These are phyloP conservation scores for Cokeromyces recurvatus DNA, from an alignment of 371 early-diverging fungal genomes.

Conservation along the genomic window DNA sequence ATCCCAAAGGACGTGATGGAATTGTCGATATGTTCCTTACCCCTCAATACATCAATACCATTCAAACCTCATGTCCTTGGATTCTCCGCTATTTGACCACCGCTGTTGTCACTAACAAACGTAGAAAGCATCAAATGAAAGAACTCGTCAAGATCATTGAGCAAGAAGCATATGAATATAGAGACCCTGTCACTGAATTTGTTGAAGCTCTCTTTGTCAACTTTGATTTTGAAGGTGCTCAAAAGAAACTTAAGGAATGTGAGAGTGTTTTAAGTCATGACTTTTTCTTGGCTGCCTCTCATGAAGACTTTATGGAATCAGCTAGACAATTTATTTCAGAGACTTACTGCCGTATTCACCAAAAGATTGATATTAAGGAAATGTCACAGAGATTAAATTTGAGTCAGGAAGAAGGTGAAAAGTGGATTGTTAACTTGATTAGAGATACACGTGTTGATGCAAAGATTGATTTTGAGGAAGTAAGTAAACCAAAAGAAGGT, in stretches of 20 bases:
- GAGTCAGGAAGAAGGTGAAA: conserved; percentile 87
- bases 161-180: conserved; percentile 78
- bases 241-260: conserved; percentile 82
- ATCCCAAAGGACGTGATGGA: conserved; percentile 90
- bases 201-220: conserved; percentile 82
- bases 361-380: conserved; percentile 82
- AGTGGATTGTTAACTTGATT: conserved; percentile 96
- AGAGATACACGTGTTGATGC: conserved; percentile 93
- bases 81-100: conserved; percentile 89
- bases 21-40: conserved; percentile 90
- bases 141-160: conserved; percentile 87
- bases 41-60: conserved; percentile 91
- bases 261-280: conserved; percentile 81
- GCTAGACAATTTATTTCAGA: conserved; percentile 92
- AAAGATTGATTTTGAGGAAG: conserved; percentile 90
- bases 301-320: conserved; percentile 88
- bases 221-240: conserved; percentile 94
- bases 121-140: conserved; percentile 81
- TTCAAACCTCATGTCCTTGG: conserved; percentile 95
- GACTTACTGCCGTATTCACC: conserved; percentile 93
- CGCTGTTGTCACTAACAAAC: conserved; percentile 88
- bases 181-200: conserved; percentile 90
- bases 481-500: conserved; percentile 19
- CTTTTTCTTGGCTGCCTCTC: conserved; percentile 81
- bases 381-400: conserved; percentile 82